Conservation (phyloP, 2,329 filamentous ascomycete species). For the Cladobotryum protrusum region DNA sequence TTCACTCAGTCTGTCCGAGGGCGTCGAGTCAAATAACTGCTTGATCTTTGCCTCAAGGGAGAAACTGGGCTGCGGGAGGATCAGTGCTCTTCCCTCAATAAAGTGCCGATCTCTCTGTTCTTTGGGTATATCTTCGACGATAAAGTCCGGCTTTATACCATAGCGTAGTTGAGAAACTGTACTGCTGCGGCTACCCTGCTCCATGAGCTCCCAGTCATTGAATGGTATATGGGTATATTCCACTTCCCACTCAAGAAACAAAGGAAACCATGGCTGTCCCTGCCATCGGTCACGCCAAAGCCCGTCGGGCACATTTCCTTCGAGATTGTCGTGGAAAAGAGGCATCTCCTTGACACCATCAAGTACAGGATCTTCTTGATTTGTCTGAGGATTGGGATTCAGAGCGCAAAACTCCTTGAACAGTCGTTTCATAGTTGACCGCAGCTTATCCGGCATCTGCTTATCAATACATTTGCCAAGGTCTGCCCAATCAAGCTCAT, state of each 20-base stretch:
- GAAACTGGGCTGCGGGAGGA: conserved; percentile 35
- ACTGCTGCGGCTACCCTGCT: conserved; percentile 13
- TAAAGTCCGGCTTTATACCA: neutral
- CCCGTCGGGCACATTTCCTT: neutral
- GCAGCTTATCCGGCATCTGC: neutral
- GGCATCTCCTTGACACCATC: neutral
- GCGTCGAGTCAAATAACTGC: conserved; percentile 27
- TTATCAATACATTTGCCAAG: neutral
- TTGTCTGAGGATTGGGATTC: neutral
- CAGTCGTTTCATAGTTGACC: neutral
- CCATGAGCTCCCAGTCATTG: conserved; percentile 24
- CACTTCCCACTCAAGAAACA: conserved; percentile 39
- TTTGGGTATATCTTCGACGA: neutral
- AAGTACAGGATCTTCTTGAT: neutral
- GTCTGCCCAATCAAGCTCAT: neutral
- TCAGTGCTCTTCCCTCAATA: conserved; percentile 30
- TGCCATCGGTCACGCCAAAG: conserved; percentile 26
- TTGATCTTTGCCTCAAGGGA: conserved; percentile 24
- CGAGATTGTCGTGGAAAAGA: conserved; percentile 8
- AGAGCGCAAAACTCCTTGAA: conserved; percentile 1
- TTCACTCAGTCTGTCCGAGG: conserved; percentile 13
- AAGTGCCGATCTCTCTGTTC: conserved; percentile 11
- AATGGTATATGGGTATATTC: conserved; percentile 34
- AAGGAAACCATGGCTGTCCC: conserved; percentile 34
- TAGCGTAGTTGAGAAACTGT: neutral